Conservation (phyloP, 345 rosid species). For the Leavenworthia alabamica region DNA sequence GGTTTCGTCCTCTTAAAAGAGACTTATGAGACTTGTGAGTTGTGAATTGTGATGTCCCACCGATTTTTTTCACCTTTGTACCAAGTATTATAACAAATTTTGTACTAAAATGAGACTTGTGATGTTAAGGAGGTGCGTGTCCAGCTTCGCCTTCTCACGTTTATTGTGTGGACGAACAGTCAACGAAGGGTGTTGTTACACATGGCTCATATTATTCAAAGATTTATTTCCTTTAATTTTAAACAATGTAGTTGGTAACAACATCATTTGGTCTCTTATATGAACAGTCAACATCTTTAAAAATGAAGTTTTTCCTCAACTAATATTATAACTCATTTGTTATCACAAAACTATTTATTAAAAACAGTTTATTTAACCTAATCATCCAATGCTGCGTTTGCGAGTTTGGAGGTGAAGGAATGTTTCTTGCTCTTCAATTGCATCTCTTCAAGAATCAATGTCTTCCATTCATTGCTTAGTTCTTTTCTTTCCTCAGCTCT, state of each 20-base stretch:
- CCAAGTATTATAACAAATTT: background rate
- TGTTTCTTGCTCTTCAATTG: background rate
- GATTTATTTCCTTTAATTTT: background rate
- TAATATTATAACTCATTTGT: background rate
- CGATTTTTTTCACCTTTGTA: background rate
- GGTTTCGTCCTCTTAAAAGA: conserved; percentile 4
- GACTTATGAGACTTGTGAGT: too few relatives aligned
- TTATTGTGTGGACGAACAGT: conserved; percentile 17
- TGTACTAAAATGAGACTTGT: too few relatives aligned
- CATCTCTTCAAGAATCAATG: background rate
- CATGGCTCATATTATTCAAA: background rate
- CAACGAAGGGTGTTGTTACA: background rate
- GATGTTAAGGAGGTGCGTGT: conserved; percentile 23
- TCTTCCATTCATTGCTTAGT: conserved; percentile 8
- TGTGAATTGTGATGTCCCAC: conserved; percentile 13
- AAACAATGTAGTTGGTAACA: background rate
- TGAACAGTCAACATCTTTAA: background rate
- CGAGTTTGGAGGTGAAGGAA: background rate
- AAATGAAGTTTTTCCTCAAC: background rate
- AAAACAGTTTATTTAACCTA: background rate
- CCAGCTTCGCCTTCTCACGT: conserved; percentile 30
- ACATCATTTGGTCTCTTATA: background rate
- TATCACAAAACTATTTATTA: background rate
- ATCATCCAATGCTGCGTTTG: background rate
- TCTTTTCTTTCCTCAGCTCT: background rate